phyloP scores from a whole-genome alignment of 83 land plant genomes.

The Thuja plicata region DNA sequence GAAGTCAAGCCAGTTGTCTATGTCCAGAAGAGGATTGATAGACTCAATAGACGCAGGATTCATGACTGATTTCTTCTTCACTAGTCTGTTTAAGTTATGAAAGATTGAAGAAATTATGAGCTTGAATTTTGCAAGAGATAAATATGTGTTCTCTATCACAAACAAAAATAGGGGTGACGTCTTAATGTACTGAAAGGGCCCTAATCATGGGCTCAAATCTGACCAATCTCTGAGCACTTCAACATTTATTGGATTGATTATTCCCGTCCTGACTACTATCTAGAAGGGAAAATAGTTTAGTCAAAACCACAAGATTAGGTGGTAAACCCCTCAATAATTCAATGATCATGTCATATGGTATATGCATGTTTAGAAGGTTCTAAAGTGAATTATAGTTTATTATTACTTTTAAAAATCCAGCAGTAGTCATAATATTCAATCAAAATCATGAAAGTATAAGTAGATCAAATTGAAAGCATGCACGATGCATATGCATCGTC shows the following conservation, averaged over 20 bases:
- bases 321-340: neutral
- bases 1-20: neutral
- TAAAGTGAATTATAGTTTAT: neutral
- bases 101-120: neutral
- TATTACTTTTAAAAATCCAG: too few species aligned
- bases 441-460: constrained; percentile 44
- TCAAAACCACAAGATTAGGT: neutral
- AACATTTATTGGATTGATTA: neutral
- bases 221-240: neutral
- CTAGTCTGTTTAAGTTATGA: neutral
- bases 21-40: neutral
- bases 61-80: neutral
- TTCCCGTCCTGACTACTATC: neutral
- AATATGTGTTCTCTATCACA: too few species aligned
- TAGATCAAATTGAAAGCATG: constrained; percentile 38
- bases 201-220: constrained; percentile 6
- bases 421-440: too few species aligned
- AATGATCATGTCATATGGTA: neutral
- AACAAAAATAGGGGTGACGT: neutral
- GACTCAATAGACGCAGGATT: neutral
- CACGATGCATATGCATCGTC: constrained; percentile 33
- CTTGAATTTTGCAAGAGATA: neutral
- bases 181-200: neutral
- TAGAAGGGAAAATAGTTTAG: neutral
- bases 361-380: neutral